Evolutionary conservation across 2,329 filamentous ascomycete species (phyloP).

Genomic region (Fusarium bactridioides): DNA sequence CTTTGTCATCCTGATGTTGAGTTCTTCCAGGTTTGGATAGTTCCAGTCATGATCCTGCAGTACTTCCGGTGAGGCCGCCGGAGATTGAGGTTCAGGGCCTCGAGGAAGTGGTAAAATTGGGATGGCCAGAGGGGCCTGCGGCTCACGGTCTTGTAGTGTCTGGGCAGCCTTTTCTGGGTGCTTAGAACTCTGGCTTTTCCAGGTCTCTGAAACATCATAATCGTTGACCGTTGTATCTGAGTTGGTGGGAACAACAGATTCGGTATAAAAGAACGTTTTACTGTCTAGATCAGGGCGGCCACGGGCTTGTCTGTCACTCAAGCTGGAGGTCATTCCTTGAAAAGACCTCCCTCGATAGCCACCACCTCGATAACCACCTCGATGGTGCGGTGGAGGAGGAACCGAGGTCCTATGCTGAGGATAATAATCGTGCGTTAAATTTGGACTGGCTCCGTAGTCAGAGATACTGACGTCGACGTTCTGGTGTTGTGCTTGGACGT

Average conservation of each 20-base stretch:
- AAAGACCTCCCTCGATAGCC: no score
- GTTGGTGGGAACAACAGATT: slow-evolving; percentile 46
- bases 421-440: accelerated
- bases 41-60: not conserved
- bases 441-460: accelerated
- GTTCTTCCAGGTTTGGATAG: no score
- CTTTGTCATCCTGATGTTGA: no score
- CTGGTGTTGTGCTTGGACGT: not conserved
- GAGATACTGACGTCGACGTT: not conserved
- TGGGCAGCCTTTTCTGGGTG: not conserved
- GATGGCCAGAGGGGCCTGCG: accelerated
- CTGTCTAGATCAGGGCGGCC: slow-evolving; percentile 47
- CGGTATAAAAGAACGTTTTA: slow-evolving; percentile 59
- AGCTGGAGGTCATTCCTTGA: slow-evolving; percentile 41
- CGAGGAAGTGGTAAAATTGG: accelerated
- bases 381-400: accelerated
- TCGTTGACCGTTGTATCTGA: not conserved
- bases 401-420: accelerated
- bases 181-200: not conserved
- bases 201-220: not conserved
- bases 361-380: accelerated
- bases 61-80: not conserved
- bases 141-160: accelerated
- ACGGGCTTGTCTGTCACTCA: slow-evolving; percentile 55
- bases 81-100: not conserved